Evolutionary conservation across 805 yeast genomes (phyloP).

Genomic region (Metschnikowia gelsemii): DNA sequence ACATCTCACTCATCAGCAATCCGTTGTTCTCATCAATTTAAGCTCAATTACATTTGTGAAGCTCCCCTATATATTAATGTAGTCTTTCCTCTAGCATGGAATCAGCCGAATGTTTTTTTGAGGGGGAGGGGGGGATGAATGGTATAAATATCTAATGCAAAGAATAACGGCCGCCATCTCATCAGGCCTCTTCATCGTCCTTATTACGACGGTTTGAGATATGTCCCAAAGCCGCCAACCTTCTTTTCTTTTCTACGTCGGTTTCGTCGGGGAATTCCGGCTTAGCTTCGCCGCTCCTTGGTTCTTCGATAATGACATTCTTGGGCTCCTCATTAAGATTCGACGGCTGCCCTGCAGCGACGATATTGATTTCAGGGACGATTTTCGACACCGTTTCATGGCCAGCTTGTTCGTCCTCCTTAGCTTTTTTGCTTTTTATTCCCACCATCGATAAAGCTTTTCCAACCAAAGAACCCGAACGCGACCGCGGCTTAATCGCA

Average conservation of each 20-base stretch:
- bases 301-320: conserved; percentile 10
- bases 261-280: conserved; percentile 48
- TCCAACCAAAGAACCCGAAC: conserved; percentile 42
- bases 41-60: no score
- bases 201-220: conserved; percentile 38
- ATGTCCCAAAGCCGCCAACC: conserved; percentile 57
- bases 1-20: no score
- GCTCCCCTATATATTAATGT: no score
- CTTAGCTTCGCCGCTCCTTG: conserved; percentile 22
- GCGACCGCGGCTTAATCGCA: conserved; percentile 23
- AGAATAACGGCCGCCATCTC: neutral
- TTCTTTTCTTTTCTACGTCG: conserved; percentile 61
- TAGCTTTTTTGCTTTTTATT: conserved; percentile 29
- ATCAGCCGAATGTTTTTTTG: no score
- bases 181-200: conserved; percentile 48
- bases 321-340: conserved; percentile 11
- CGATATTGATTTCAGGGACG: conserved; percentile 7
- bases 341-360: conserved; percentile 6
- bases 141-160: conserved; percentile 1
- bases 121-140: no score
- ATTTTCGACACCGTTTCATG: neutral
- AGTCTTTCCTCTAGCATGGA: no score
- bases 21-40: no score
- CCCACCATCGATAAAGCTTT: conserved; percentile 60
- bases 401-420: neutral